Evolutionary conservation across 345 rosid genomes (phyloP).

Genomic region (Linum trigynum): DNA sequence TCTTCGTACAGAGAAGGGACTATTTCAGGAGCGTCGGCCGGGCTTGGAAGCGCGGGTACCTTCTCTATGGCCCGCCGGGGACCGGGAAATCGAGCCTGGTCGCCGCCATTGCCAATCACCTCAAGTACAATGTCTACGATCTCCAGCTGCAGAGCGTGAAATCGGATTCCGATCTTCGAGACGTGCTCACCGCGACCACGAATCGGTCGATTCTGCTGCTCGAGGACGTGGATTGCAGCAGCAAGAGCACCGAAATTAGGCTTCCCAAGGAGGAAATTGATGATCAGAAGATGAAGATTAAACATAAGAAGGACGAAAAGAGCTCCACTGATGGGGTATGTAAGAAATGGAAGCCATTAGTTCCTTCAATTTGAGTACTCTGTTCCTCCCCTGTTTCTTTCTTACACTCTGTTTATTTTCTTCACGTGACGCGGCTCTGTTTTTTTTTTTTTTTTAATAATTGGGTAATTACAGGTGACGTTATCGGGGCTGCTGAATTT

Average conservation of each 20-base stretch:
- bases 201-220: slow-evolving; percentile 24
- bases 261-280: background rate
- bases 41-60: slow-evolving; percentile 27
- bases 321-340: slow-evolving; percentile 22
- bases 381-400: background rate
- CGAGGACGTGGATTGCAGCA: slow-evolving; percentile 25
- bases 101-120: slow-evolving; percentile 23
- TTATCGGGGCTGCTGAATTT: no score
- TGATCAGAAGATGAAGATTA: background rate
- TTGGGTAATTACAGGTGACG: no score
- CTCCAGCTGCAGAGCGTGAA: slow-evolving; percentile 22
- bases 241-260: slow-evolving; percentile 6
- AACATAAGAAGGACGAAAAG: background rate
- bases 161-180: slow-evolving; percentile 15
- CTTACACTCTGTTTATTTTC: no score
- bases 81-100: slow-evolving; percentile 23
- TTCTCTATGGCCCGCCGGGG: slow-evolving; percentile 23
- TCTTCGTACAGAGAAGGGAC: slow-evolving; percentile 15
- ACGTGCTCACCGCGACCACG: slow-evolving; percentile 20
- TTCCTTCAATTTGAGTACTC: no score
- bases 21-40: slow-evolving; percentile 22
- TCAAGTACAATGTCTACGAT: slow-evolving; percentile 18
- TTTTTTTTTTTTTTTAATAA: no score
- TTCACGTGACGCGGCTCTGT: no score
- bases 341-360: background rate